These are phyloP conservation scores for Apophysomyces trapeziformis DNA, from an alignment of 371 early-diverging fungal species.

Conservation along the genomic window DNA sequence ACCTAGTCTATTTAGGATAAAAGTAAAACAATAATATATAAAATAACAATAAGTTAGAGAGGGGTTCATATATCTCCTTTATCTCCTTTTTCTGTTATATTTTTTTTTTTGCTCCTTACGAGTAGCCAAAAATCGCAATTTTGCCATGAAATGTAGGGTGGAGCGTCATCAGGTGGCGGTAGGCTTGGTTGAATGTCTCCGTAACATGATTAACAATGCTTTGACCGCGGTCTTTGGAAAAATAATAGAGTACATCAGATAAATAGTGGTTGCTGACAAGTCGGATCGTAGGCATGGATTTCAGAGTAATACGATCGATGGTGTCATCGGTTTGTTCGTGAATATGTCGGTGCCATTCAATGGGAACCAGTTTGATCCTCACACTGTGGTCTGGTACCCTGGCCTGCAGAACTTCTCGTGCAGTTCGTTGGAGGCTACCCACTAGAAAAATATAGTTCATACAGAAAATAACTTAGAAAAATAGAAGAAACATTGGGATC, in stretches of 20 bases:
- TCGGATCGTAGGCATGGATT: constrained; percentile 61
- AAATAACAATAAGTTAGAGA: too few relatives aligned
- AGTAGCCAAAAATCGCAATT: constrained; percentile 64
- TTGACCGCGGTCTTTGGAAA: constrained; percentile 56
- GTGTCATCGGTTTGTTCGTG: constrained; percentile 51
- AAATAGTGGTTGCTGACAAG: constrained; percentile 68
- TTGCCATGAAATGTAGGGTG: constrained; percentile 64
- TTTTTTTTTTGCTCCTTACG: constrained; percentile 27
- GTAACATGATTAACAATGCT: constrained; percentile 61
- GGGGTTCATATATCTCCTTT: background rate
- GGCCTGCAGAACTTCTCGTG: constrained; percentile 52
- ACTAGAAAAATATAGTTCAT: constrained; percentile 27
- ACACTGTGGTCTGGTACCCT: constrained; percentile 52
- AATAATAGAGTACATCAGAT: constrained; percentile 68
- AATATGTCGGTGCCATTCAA: constrained; percentile 58
- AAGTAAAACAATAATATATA: too few relatives aligned
- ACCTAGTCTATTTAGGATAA: constrained; percentile 42
- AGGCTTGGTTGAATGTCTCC: constrained; percentile 53
- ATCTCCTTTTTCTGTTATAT: constrained; percentile 1
- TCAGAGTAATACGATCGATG: constrained; percentile 57
- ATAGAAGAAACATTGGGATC: background rate
- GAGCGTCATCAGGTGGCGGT: constrained; percentile 51
- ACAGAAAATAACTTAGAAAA: background rate
- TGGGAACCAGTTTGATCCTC: constrained; percentile 57
- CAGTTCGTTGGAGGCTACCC: constrained; percentile 53